Conservation (phyloP, 2,329 filamentous ascomycete genomes). For the Tothia fuscella region DNA sequence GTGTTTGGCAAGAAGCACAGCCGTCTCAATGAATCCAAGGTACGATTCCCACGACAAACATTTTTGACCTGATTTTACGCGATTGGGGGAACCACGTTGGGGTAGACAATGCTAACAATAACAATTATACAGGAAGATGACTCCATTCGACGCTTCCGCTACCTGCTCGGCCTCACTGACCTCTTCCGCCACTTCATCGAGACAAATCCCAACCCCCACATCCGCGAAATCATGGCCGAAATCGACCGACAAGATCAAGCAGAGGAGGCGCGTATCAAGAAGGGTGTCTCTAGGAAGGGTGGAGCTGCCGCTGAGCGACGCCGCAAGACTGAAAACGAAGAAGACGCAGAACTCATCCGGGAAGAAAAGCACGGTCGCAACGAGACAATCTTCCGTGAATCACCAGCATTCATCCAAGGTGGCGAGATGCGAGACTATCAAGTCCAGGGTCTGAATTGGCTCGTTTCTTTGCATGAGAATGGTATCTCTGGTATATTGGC, state of each 20-base stretch:
- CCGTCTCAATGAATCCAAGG: conserved; percentile 82
- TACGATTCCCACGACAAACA: conserved; percentile 29
- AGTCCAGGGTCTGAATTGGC: conserved; percentile 89
- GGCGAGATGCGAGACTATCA: conserved; percentile 95
- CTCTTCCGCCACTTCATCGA: conserved; percentile 99
- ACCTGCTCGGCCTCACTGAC: conserved; percentile 87
- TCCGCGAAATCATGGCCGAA: conserved; percentile 85
- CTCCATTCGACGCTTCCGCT: conserved; percentile 85
- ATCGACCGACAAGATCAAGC: conserved; percentile 87
- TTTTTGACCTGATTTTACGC: conserved; percentile 1
- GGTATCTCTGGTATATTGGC: conserved; percentile 96
- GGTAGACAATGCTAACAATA: conserved; percentile 5
- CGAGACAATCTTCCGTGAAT: conserved; percentile 87
- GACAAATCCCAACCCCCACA: conserved; percentile 87
- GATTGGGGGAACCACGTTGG: not conserved
- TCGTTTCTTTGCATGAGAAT: conserved; percentile 95
- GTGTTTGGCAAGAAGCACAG: conserved; percentile 95
- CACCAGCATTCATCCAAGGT: conserved; percentile 73
- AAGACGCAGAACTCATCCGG: conserved; percentile 76
- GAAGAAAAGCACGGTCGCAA: conserved; percentile 84
- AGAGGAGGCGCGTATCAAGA: conserved; percentile 57
- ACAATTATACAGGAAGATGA: conserved; percentile 63
- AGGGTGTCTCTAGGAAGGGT: conserved; percentile 66
- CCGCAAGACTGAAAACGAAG: conserved; percentile 89
- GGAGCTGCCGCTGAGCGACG: conserved; percentile 68